Evolutionary conservation across 257 asterid genomes (phyloP), one percentile per base, ranked within the genome.

Genomic region (Handroanthus guayacan): DNA sequence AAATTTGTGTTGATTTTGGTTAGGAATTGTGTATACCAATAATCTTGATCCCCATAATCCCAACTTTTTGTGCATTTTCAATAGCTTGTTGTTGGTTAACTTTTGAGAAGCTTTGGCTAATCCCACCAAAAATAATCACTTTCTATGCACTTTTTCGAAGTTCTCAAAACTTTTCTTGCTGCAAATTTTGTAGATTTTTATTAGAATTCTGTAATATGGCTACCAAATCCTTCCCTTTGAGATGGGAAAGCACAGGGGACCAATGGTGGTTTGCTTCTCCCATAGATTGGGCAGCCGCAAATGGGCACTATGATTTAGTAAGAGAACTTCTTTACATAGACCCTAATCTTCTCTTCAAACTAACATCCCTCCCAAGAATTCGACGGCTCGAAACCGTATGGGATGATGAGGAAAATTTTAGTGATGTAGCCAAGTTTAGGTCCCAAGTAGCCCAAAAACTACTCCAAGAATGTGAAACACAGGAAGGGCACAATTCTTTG

Each of bases 191-290:
- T 74, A 12, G 2, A 67, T 65, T 37, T 9, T 67, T 50, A 12
- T 37, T 64, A 38, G 37, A 13, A 51, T 12, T 74, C 62, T 2
- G 37, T 51, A 67, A 8, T 9, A 86, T 85, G 94, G 83, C 88
- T 69, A 85, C 91, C 3, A 54, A 68, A 56, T 68, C 83, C 84
- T 83, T 92, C 61, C 97, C 99, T 16, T 45, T 95, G 80, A 80
- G 98, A 75, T 95, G 98, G 96, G 98, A 95, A 71, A 88, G 95
- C 74, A 87, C 92, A 0, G 96, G 97, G 5, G 97, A 91, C 34
- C 97, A 91, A 63, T 95, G 98, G 98, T 95, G 99, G 99, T 95
- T 88, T 69, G 99, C 97, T 62, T 91, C 98, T 6, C 99, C 99
- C 0, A 92, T 95, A 34, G 99, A 95, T 68, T 92, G 92, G 87